Percentiles rank a stretch among this genome's conserved stretches.
These are phyloP conservation scores for Sphaerulina musiva DNA, from an alignment of 2,329 filamentous ascomycete species.

Conservation along the genomic window DNA sequence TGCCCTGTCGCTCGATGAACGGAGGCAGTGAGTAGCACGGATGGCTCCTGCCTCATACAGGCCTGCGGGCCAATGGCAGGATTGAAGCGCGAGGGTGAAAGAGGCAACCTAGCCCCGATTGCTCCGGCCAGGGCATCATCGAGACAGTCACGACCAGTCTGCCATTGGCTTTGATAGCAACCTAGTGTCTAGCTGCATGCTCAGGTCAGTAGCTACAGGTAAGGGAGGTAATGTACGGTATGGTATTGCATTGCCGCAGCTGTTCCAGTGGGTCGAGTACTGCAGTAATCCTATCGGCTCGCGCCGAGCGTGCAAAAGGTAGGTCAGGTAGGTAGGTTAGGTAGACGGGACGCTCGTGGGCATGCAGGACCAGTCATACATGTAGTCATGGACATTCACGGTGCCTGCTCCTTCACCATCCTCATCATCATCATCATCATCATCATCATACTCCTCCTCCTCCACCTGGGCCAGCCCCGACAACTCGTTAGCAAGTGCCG, in stretches of 20 bases:
- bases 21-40: conserved; percentile 14
- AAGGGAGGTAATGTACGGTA: too few species aligned
- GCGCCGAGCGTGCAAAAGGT: conserved; percentile 15
- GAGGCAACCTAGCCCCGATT: conserved; percentile 23
- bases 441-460: too few species aligned
- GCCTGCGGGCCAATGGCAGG: conserved; percentile 10
- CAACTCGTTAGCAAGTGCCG: conserved; percentile 10
- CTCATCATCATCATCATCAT: too few species aligned
- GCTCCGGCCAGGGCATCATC: conserved; percentile 21
- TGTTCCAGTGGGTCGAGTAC: conserved; percentile 23
- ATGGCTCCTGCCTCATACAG: conserved; percentile 5
- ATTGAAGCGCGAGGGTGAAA: conserved; percentile 11
- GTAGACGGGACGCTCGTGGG: conserved; percentile 20
- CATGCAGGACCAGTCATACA: conserved; percentile 9
- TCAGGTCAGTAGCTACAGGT: conserved; percentile 14
- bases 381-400: background rate
- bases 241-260: conserved; percentile 13
- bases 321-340: too few species aligned
- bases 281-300: conserved; percentile 14
- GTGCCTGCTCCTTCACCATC: conserved; percentile 1
- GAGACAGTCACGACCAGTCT: conserved; percentile 19
- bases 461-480: background rate
- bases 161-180: conserved; percentile 30
- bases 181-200: conserved; percentile 33
- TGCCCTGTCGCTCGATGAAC: conserved; percentile 6